A percentile compares a stretch with the other conserved stretches of the same genome.
phyloP scores from a whole-genome alignment of 2,329 filamentous ascomycete species.

The Neofusicoccum parvum region DNA sequence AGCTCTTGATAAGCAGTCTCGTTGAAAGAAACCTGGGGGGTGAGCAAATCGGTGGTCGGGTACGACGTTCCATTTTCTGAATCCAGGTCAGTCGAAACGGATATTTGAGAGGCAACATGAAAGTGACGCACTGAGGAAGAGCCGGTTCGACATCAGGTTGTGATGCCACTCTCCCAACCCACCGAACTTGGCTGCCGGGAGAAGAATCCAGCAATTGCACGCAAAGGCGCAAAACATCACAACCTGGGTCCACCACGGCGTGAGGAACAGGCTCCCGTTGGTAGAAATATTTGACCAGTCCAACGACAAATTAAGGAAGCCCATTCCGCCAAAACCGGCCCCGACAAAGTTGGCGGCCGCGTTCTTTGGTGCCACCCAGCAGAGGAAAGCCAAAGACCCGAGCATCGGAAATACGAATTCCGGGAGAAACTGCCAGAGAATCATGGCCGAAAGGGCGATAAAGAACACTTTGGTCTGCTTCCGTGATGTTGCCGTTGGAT shows the following conservation, averaged over 20 bases:
- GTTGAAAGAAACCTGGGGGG: constrained; percentile 52
- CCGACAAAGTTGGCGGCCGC: constrained; percentile 62
- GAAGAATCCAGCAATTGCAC: constrained; percentile 59
- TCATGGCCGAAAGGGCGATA: constrained; percentile 53
- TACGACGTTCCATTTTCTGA: constrained; percentile 53
- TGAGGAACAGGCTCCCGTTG: constrained; percentile 42
- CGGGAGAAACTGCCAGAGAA: constrained; percentile 64
- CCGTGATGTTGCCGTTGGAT: constrained; percentile 52
- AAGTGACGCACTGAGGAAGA: neutral
- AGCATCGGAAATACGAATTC: constrained; percentile 64
- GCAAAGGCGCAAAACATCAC: constrained; percentile 59
- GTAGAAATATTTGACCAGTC: constrained; percentile 64
- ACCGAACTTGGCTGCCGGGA: constrained; percentile 63
- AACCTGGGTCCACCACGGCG: constrained; percentile 62
- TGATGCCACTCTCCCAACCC: constrained; percentile 42
- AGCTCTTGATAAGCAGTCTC: constrained; percentile 48
- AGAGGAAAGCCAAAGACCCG: constrained; percentile 62
- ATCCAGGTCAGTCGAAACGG: constrained; percentile 40
- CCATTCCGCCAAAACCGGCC: constrained; percentile 64
- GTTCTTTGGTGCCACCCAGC: constrained; percentile 64
- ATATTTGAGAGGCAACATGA: constrained; percentile 24
- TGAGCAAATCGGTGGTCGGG: constrained; percentile 47
- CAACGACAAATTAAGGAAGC: constrained; percentile 60
- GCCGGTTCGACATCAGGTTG: constrained; percentile 60
- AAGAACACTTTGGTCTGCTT: constrained; percentile 54